phyloP scores from a whole-genome alignment of 139 green algal genomes.

The Closterium sp. region DNA sequence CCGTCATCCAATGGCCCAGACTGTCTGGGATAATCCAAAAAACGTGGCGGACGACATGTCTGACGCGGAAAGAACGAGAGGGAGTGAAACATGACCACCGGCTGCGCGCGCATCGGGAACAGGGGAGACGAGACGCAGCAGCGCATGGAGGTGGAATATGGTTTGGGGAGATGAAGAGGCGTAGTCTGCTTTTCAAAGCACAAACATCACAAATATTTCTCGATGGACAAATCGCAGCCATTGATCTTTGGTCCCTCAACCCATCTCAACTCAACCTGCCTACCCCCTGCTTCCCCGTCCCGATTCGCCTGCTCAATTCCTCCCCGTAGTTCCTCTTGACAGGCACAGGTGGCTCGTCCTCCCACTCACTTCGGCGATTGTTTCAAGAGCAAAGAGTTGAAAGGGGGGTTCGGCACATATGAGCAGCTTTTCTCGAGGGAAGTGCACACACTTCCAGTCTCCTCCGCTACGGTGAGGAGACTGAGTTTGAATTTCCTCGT shows the following conservation, averaged over 20 bases:
- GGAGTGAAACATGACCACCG: not conserved
- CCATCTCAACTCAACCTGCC: not conserved
- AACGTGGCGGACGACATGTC: not conserved
- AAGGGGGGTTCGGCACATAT: too few species aligned
- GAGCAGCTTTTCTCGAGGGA: not conserved
- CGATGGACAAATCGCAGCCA: not conserved
- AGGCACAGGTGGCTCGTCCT: too few species aligned
- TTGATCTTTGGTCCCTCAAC: not conserved
- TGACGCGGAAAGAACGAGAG: not conserved
- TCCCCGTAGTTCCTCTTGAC: too few species aligned
- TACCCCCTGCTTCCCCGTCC: too few species aligned
- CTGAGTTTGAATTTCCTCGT: not conserved
- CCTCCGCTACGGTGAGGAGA: not conserved
- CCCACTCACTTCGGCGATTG: too few species aligned
- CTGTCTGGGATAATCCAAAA: not conserved
- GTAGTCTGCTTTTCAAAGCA: not conserved
- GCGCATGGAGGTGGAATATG: too few species aligned
- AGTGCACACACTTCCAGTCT: not conserved
- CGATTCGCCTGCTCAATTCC: too few species aligned
- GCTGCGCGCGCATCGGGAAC: not conserved
- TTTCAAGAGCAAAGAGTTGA: too few species aligned
- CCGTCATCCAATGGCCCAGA: not conserved
- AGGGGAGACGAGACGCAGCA: too few species aligned
- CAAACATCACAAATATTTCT: not conserved
- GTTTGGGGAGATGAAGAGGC: not conserved